Evolutionary conservation across 2,329 filamentous ascomycete species (phyloP).

Genomic region (Xylaria hypoxylon): DNA sequence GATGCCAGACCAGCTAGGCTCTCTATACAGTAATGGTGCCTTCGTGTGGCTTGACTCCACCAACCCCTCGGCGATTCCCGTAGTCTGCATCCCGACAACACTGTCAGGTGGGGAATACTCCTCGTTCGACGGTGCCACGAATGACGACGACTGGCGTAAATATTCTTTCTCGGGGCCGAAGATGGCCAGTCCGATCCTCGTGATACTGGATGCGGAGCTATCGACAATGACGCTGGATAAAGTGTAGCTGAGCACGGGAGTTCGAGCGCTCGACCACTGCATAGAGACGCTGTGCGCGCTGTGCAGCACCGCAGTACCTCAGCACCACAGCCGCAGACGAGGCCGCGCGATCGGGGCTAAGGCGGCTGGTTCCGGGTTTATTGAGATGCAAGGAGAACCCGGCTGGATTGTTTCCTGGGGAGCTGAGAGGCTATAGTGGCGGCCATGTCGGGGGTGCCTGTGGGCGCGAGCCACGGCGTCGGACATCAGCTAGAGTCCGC

Average conservation of each 20-base stretch:
- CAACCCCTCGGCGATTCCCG: constrained; percentile 46
- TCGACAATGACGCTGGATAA: constrained; percentile 61
- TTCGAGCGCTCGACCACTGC: constrained; percentile 51
- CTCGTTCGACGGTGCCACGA: constrained; percentile 48
- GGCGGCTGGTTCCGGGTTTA: constrained; percentile 42
- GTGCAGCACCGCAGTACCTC: constrained; percentile 37
- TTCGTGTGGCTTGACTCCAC: constrained; percentile 42
- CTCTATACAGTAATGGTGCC: constrained; percentile 47
- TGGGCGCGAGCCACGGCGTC: constrained; percentile 65
- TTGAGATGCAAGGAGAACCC: constrained; percentile 44
- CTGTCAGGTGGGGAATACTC: constrained; percentile 55
- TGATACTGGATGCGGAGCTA: constrained; percentile 68
- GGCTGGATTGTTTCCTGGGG: constrained; percentile 39
- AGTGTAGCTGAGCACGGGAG: constrained; percentile 68
- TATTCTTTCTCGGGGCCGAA: constrained; percentile 49
- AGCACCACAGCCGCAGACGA: constrained; percentile 37
- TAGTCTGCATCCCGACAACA: constrained; percentile 53
- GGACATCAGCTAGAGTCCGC: constrained; percentile 65
- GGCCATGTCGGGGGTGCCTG: too few relatives aligned
- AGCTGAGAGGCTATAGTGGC: too few relatives aligned
- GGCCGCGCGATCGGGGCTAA: constrained; percentile 38
- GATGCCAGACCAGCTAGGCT: constrained; percentile 54
- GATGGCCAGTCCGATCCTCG: constrained; percentile 59
- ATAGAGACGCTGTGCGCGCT: constrained; percentile 50
- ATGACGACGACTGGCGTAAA: constrained; percentile 48